Evolutionary conservation across 805 yeast species (phyloP).

Genomic region (Wickerhamomyces alni): DNA sequence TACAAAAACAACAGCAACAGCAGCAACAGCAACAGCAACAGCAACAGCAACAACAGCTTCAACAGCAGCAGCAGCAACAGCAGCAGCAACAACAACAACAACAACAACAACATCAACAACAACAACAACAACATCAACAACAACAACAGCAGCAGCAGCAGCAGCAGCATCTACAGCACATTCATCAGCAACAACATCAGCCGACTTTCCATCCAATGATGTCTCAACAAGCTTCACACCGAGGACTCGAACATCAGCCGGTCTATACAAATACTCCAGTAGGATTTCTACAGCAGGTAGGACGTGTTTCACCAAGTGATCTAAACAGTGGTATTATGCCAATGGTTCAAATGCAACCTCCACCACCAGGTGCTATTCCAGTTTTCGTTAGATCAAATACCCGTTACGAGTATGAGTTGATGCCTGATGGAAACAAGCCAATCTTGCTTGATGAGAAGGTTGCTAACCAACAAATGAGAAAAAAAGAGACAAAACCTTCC

Average conservation of each 20-base stretch:
- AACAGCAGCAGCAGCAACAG: conserved; percentile 2
- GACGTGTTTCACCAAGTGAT: conserved; percentile 2
- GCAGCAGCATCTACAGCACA: conserved; percentile 1
- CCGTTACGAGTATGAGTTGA: not conserved
- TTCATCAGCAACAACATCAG: conserved; percentile 2
- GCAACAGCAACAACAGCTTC: conserved; percentile 3
- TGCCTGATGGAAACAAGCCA: conserved; percentile 1
- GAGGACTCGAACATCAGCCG: not conserved
- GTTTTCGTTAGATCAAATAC: not conserved
- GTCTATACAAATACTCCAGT: no score
- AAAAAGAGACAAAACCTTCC: conserved; percentile 71
- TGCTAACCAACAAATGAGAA: conserved; percentile 14
- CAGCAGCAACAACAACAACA: conserved; percentile 1
- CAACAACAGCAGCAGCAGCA: conserved; percentile 4
- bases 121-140: conserved; percentile 1
- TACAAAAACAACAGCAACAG: conserved; percentile 4
- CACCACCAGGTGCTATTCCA: not conserved
- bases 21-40: not conserved
- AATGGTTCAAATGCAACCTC: no score
- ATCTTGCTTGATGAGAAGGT: conserved; percentile 5
- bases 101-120: not conserved
- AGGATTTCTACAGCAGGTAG: conserved; percentile 1
- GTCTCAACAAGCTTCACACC: not conserved
- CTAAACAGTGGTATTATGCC: not conserved
- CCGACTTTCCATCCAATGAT: not conserved